Conservation (phyloP, 352 stramenopile genomes). For the Halophytophthora batemanensis region DNA sequence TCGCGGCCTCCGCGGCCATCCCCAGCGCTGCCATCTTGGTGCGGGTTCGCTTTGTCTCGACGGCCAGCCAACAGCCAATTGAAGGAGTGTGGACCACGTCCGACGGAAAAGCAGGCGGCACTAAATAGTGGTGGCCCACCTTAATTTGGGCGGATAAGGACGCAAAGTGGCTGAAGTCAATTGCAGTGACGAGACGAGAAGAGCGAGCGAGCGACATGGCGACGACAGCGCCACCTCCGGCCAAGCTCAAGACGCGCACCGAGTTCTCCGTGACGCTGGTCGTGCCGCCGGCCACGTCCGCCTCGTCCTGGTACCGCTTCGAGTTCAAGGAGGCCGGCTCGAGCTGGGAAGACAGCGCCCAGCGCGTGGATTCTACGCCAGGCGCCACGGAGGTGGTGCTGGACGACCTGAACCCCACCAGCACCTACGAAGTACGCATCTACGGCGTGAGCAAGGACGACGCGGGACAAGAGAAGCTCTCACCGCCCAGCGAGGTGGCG, state of each 20-base stretch:
- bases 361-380: slow-evolving; percentile 37
- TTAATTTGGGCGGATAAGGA: no score
- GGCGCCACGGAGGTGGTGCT: slow-evolving; percentile 55
- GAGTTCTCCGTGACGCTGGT: slow-evolving; percentile 82
- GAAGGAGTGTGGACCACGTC: no score
- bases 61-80: no score
- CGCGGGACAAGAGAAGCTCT: slow-evolving; percentile 43
- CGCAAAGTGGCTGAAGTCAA: no score
- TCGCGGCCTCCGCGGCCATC: slow-evolving; percentile 39
- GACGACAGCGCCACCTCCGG: slow-evolving; percentile 34
- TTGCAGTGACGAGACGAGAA: no score
- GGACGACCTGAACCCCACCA: slow-evolving; percentile 86
- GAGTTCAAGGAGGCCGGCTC: slow-evolving; percentile 69
- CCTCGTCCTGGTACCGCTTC: slow-evolving; percentile 48
- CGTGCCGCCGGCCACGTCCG: slow-evolving; percentile 27
- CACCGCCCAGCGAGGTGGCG: slow-evolving; percentile 61
- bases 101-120: no score
- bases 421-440: slow-evolving; percentile 85
- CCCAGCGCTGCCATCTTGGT: slow-evolving; percentile 24
- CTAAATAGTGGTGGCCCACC: no score
- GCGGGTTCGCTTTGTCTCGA: not conserved
- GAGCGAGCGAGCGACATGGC: not conserved
- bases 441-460: slow-evolving; percentile 46
- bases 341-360: slow-evolving; percentile 30
- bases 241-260: slow-evolving; percentile 69